Evolutionary conservation across 371 early-diverging fungal genomes (phyloP).

Genomic region (Mucor sp.): DNA sequence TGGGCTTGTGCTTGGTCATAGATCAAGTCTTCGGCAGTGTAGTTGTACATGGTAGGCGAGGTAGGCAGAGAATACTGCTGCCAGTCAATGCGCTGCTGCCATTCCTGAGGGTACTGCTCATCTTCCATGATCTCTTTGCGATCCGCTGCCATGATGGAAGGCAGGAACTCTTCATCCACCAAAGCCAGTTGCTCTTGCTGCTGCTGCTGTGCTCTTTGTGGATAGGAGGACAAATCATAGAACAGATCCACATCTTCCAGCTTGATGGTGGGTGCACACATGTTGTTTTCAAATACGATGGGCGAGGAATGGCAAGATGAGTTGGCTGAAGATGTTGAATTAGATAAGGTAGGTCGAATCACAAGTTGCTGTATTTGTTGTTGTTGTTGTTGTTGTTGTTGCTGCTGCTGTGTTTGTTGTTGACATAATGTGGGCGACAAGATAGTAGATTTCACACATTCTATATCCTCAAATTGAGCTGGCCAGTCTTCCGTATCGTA

Average conservation of each 20-base stretch:
- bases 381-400: neutral
- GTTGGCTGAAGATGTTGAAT: neutral
- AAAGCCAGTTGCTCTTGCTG: slow-evolving; percentile 5
- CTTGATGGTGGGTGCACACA: slow-evolving; percentile 1
- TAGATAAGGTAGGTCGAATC: slow-evolving; percentile 2
- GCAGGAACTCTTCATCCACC: slow-evolving; percentile 5
- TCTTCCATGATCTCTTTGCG: neutral
- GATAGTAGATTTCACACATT: neutral
- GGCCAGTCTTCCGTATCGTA: slow-evolving; percentile 1
- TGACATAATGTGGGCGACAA: neutral
- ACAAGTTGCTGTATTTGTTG: neutral
- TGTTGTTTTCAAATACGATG: neutral
- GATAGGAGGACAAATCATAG: neutral
- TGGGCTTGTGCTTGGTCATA: neutral
- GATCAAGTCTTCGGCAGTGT: neutral
- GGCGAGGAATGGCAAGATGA: slow-evolving; percentile 11
- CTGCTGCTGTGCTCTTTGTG: neutral
- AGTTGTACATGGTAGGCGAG: neutral
- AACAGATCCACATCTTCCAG: slow-evolving; percentile 5
- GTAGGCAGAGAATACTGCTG: slow-evolving; percentile 14
- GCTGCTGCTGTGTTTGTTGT: neutral
- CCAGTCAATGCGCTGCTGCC: slow-evolving; percentile 18
- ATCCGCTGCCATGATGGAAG: neutral
- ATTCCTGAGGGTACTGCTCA: slow-evolving; percentile 2
- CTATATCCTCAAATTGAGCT: neutral